Conservation (phyloP, 805 yeast species). For the Danielia oregonensis region DNA sequence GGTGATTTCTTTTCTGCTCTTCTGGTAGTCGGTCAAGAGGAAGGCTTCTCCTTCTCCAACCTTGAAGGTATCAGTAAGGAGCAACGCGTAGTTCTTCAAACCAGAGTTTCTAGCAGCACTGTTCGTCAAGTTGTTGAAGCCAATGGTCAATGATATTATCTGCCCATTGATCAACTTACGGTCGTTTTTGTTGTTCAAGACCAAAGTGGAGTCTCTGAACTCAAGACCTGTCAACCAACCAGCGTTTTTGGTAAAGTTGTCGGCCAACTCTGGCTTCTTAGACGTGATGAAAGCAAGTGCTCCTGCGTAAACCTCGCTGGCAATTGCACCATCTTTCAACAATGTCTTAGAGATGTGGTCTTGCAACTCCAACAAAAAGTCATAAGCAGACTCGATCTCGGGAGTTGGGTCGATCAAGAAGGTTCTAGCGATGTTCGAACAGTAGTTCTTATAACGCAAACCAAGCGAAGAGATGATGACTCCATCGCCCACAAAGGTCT, state of each 20-base stretch:
- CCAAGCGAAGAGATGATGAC: constrained; percentile 83
- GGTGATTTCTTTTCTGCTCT: constrained; percentile 69
- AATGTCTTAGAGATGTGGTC: constrained; percentile 49
- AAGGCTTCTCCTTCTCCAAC: constrained; percentile 60
- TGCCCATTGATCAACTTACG: constrained; percentile 67
- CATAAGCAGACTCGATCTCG: constrained; percentile 75
- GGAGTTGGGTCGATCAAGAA: constrained; percentile 85
- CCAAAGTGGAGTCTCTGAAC: constrained; percentile 73
- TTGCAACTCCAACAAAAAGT: constrained; percentile 68
- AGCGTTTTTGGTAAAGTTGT: constrained; percentile 67
- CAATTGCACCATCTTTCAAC: constrained; percentile 64
- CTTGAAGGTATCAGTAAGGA: constrained; percentile 77
- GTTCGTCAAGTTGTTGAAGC: constrained; percentile 62
- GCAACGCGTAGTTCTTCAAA: constrained; percentile 61
- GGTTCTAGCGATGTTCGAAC: constrained; percentile 84
- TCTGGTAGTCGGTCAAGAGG: constrained; percentile 70
- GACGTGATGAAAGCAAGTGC: constrained; percentile 54
- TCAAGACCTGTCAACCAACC: constrained; percentile 92
- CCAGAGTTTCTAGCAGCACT: constrained; percentile 43
- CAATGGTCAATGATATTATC: constrained; percentile 70
- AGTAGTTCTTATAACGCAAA: constrained; percentile 80
- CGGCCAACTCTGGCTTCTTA: constrained; percentile 62
- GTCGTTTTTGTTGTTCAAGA: constrained; percentile 70
- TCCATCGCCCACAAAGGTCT: constrained; percentile 61
- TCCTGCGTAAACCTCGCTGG: constrained; percentile 64